Conservation (phyloP, 2,329 filamentous ascomycete genomes). For the Arthrinium phaeospermum region DNA sequence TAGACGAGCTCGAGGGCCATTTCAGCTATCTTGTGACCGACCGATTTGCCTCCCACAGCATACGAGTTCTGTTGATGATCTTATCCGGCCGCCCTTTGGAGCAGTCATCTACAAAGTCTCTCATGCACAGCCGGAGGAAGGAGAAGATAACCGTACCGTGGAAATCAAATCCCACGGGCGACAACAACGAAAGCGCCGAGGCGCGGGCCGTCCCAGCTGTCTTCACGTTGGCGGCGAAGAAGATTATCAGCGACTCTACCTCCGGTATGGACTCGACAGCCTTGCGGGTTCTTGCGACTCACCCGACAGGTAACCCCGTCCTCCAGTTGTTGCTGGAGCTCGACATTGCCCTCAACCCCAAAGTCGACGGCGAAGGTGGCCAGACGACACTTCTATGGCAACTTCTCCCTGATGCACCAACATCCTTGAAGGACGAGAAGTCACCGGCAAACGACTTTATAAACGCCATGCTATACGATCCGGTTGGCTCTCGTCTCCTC, state of each 20-base stretch:
- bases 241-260: constrained; percentile 80
- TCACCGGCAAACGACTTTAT: constrained; percentile 80
- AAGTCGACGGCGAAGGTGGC: constrained; percentile 55
- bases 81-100: constrained; percentile 83
- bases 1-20: constrained; percentile 87
- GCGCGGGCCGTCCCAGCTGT: constrained; percentile 73
- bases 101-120: constrained; percentile 68
- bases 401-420: constrained; percentile 76
- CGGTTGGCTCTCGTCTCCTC: constrained; percentile 86
- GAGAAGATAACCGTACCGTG: constrained; percentile 75
- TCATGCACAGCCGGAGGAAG: constrained; percentile 93
- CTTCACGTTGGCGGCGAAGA: constrained; percentile 77
- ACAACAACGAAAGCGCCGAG: constrained; percentile 50
- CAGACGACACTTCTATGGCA: constrained; percentile 69
- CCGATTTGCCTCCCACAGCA: constrained; percentile 85
- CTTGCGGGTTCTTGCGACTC: constrained; percentile 82
- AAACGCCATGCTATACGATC: constrained; percentile 86
- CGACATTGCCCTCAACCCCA: constrained; percentile 77
- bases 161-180: constrained; percentile 54
- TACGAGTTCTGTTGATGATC: constrained; percentile 85
- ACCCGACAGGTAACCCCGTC: constrained; percentile 89
- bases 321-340: constrained; percentile 90
- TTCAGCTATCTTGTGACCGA: constrained; percentile 86
- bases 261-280: constrained; percentile 78
- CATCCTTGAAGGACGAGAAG: constrained; percentile 73